A percentile compares a stretch with the other conserved stretches of the same genome.
Evolutionary conservation across 805 yeast genomes (phyloP).

Genomic region (Zygotorulaspora danielsina): DNA sequence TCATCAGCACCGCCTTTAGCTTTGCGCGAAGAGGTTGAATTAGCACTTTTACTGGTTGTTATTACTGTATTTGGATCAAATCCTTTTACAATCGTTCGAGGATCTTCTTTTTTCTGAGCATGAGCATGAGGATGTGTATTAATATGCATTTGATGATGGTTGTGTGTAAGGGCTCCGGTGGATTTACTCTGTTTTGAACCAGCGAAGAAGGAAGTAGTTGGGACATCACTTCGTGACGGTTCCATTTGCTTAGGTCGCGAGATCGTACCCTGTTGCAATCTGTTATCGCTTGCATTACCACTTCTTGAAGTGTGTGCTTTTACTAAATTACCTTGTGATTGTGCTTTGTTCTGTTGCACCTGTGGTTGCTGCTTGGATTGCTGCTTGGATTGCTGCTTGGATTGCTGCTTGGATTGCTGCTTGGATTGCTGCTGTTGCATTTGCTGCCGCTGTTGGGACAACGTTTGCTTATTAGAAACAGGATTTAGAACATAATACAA

Average conservation of each 20-base stretch:
- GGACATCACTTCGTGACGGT: not conserved
- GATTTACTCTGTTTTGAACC: constrained; percentile 10
- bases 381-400: not conserved
- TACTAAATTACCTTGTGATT: not conserved
- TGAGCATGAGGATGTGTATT: constrained; percentile 4
- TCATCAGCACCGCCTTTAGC: constrained; percentile 1
- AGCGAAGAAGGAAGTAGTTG: constrained; percentile 5
- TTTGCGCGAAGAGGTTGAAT: not conserved
- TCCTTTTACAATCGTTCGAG: constrained; percentile 24
- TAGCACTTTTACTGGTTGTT: constrained; percentile 8
- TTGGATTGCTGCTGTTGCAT: not conserved
- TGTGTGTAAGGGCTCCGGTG: constrained; percentile 4
- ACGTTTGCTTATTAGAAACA: constrained; percentile 7
- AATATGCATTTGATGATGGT: not conserved
- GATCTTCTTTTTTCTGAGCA: constrained; percentile 16
- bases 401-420: not conserved
- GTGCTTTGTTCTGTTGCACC: not conserved
- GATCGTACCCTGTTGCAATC: not conserved
- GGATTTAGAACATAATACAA: constrained; percentile 31
- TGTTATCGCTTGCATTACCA: constrained; percentile 1
- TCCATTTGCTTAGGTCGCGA: not conserved
- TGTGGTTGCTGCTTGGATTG: constrained; percentile 5
- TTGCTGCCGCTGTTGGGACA: constrained; percentile 5
- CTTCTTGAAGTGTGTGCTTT: not conserved
- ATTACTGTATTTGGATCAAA: constrained; percentile 25